Evolutionary conservation across 345 rosid species (phyloP), one percentile per base, ranked within the genome.

Genomic region (Jatropha curcas): DNA sequence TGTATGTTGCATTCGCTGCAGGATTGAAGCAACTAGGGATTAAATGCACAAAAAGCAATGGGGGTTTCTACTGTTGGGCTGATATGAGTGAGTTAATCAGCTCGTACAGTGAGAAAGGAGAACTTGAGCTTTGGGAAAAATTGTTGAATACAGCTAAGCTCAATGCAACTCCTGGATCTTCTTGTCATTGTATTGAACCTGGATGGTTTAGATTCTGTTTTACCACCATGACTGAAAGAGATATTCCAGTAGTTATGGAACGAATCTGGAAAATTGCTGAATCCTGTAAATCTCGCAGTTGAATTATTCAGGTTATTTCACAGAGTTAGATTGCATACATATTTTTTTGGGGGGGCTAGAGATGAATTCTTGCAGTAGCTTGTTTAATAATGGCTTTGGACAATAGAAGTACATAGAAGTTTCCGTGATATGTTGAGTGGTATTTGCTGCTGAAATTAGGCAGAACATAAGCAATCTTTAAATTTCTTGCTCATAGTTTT

Each of bases 121-220:
- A 95, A 84, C 77, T 90, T 39, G 97, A 89, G 83, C 92, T 95
- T 60, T 91, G 97, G 97, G 93, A 92, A 60, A 92, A 90, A 82
- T 74, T 95, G 61, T 80, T 95, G 83, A 88, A 82, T 76, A 73
- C 75, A 56, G 92, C 86, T 17, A 89, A 89, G 88, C 79, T 95
- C 69, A 86, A 81, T 76, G 92, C 86, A 52, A 87, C 82, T 72
- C 97, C 98, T 22, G 99, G 98, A 67, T 90, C 98, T 69, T 87
- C 75, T 76, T 95, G 99, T 73, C 98, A 87, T 68, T 95, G 98
- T 69, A 95, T 92, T 19, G 97, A 90, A 83, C 99, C 96, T 1
- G 98, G 99, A 39, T 95, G 96, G 98, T 95, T 92, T 77, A 35
- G 88, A 59, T 83, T 92, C 79, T 86, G 97, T 88, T 86, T 88